These are phyloP conservation scores for Gossypium laxum DNA, from an alignment of 441 rosid species.

Conservation along the genomic window DNA sequence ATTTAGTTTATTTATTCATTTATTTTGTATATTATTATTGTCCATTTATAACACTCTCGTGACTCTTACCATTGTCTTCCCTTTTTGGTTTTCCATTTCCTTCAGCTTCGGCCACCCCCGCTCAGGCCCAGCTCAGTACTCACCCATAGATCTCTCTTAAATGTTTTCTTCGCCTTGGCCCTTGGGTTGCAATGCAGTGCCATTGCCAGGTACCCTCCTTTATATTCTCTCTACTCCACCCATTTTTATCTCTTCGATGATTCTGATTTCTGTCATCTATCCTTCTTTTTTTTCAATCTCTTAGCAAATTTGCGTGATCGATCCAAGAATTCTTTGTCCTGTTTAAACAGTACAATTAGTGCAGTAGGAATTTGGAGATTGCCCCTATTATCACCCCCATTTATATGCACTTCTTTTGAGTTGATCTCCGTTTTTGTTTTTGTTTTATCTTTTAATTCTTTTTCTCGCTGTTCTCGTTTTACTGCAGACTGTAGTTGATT, in stretches of 20 bases:
- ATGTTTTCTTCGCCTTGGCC: neutral
- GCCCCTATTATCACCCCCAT: neutral
- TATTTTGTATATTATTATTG: neutral
- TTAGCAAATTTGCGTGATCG: neutral
- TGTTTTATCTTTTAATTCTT: neutral
- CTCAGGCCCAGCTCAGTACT: neutral
- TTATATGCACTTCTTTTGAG: neutral
- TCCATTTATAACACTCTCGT: conserved; percentile 12
- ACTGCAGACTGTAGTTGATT: neutral
- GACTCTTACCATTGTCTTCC: conserved; percentile 3
- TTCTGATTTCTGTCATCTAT: neutral
- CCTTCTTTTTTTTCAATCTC: neutral
- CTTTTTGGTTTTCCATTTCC: neutral
- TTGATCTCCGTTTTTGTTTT: neutral
- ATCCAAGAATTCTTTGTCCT: neutral
- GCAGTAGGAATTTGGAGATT: neutral
- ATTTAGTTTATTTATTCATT: neutral
- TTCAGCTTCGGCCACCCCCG: neutral
- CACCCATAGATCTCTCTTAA: neutral
- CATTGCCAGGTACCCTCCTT: neutral
- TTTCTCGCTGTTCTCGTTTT: neutral
- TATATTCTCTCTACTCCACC: neutral
- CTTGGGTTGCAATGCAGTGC: neutral
- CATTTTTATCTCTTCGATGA: neutral
- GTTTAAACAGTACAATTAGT: neutral